Conservation (phyloP, 2,329 filamentous ascomycete genomes). For the Peltaster fructicola region DNA sequence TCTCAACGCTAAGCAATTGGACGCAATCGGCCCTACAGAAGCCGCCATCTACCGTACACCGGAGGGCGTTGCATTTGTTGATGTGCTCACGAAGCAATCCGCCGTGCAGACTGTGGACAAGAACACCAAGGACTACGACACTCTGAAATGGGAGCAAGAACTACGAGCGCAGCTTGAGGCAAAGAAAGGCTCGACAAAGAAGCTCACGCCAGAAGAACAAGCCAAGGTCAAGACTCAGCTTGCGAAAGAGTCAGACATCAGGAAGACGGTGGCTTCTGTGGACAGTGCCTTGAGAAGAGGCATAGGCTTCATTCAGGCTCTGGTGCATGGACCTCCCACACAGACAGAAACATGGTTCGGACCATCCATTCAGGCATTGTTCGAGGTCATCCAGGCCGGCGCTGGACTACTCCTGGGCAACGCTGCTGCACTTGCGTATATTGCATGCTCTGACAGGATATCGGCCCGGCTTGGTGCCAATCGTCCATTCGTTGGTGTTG, state of each 20-base stretch:
- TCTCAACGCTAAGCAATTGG: conserved; percentile 51
- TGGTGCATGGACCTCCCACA: conserved; percentile 76
- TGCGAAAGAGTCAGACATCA: conserved; percentile 67
- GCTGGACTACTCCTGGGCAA: conserved; percentile 69
- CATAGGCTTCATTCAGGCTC: conserved; percentile 65
- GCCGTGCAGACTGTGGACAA: conserved; percentile 58
- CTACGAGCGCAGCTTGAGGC: conserved; percentile 70
- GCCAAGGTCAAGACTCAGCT: conserved; percentile 82
- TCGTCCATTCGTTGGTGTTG: conserved; percentile 70
- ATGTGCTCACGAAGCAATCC: conserved; percentile 73
- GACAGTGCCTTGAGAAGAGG: conserved; percentile 62
- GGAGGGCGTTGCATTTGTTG: conserved; percentile 73
- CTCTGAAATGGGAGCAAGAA: conserved; percentile 92
- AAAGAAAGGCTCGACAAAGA: conserved; percentile 84
- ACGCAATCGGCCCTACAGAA: conserved; percentile 65
- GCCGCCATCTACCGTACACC: conserved; percentile 85
- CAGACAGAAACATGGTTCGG: conserved; percentile 81
- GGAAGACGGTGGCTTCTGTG: conserved; percentile 49
- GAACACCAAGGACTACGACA: conserved; percentile 88
- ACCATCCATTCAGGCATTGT: conserved; percentile 54
- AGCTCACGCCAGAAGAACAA: conserved; percentile 75
- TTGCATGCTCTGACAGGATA: conserved; percentile 60
- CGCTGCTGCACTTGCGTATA: conserved; percentile 57
- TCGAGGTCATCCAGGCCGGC: conserved; percentile 60
- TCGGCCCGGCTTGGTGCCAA: conserved; percentile 57